Evolutionary conservation across 2,329 filamentous ascomycete species (phyloP).

Genomic region (Aspergillus sp.): DNA sequence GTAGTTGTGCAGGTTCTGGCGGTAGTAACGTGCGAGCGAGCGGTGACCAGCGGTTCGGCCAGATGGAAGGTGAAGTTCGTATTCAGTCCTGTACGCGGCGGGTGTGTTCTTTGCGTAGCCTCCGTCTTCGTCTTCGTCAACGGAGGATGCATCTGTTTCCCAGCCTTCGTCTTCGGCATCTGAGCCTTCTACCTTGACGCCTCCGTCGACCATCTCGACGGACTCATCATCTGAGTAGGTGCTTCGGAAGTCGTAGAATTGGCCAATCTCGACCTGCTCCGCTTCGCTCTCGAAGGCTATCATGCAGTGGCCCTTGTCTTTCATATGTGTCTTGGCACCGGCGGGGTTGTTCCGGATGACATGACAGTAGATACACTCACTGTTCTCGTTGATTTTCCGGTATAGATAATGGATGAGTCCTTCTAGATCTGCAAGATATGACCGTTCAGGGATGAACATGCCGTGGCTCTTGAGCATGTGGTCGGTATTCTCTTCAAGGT

Average conservation of each 20-base stretch:
- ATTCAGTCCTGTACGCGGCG: slow-evolving; percentile 87
- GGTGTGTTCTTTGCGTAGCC: slow-evolving; percentile 73
- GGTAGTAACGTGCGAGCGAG: slow-evolving; percentile 82
- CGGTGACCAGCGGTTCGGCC: slow-evolving; percentile 89
- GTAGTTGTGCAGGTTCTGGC: slow-evolving; percentile 86
- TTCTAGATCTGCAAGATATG: slow-evolving; percentile 78
- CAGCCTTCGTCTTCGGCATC: slow-evolving; percentile 68
- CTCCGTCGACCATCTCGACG: slow-evolving; percentile 44
- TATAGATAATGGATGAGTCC: slow-evolving; percentile 78
- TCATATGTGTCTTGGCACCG: slow-evolving; percentile 94
- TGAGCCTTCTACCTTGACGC: slow-evolving; percentile 58
- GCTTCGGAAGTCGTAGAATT: slow-evolving; percentile 95
- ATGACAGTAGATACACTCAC: slow-evolving; percentile 86
- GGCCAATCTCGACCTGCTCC: slow-evolving; percentile 89
- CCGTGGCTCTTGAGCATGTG: slow-evolving; percentile 94
- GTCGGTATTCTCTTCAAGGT: slow-evolving; percentile 69
- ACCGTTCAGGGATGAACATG: slow-evolving; percentile 91
- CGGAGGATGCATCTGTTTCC: slow-evolving; percentile 96
- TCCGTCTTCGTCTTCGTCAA: slow-evolving; percentile 79
- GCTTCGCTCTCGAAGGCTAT: slow-evolving; percentile 87
- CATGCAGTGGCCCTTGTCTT: slow-evolving; percentile 94
- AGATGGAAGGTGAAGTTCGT: slow-evolving; percentile 87
- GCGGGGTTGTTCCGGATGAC: slow-evolving; percentile 75
- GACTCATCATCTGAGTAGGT: slow-evolving; percentile 85
- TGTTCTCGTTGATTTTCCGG: slow-evolving; percentile 73